Percentiles rank a stretch among this genome's conserved stretches.
Evolutionary conservation across 345 rosid species (phyloP).

Genomic region (Citropsis articulata): DNA sequence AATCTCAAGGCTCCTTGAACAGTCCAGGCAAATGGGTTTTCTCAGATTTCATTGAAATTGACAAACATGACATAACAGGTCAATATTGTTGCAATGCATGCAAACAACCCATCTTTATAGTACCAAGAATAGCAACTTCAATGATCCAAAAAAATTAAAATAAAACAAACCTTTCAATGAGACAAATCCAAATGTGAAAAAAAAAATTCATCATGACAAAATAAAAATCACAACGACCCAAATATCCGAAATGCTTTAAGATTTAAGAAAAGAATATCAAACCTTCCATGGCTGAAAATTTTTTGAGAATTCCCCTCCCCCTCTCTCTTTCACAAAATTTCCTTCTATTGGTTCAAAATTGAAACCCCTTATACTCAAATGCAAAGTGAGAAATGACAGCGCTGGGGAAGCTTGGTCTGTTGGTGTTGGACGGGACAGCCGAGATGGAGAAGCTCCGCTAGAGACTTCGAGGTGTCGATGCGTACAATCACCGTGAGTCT

Average conservation of each 20-base stretch:
- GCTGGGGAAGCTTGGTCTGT: too few species aligned
- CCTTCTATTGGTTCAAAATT: conserved; percentile 18
- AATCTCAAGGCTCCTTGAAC: background rate
- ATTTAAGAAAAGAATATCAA: background rate
- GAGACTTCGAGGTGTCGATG: too few species aligned
- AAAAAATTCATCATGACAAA: background rate
- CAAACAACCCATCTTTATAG: conserved; percentile 4
- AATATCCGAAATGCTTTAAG: conserved; percentile 9
- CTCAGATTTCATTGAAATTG: background rate
- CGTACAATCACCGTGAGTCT: too few species aligned
- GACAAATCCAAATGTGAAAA: background rate
- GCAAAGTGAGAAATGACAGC: background rate
- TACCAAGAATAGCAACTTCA: background rate
- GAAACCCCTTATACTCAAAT: conserved; percentile 17
- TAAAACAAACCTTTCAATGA: background rate
- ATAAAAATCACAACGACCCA: background rate
- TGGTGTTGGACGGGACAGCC: too few species aligned
- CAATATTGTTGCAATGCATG: background rate
- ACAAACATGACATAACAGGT: background rate
- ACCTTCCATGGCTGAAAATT: conserved; percentile 34
- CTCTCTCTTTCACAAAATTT: background rate
- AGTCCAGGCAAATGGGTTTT: background rate
- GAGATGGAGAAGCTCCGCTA: too few species aligned
- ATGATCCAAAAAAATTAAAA: background rate
- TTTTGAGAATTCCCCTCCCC: conserved; percentile 2